These are phyloP conservation scores for Arabidopsis hybrid DNA, from an alignment of 441 rosid genomes.

Conservation along the genomic window DNA sequence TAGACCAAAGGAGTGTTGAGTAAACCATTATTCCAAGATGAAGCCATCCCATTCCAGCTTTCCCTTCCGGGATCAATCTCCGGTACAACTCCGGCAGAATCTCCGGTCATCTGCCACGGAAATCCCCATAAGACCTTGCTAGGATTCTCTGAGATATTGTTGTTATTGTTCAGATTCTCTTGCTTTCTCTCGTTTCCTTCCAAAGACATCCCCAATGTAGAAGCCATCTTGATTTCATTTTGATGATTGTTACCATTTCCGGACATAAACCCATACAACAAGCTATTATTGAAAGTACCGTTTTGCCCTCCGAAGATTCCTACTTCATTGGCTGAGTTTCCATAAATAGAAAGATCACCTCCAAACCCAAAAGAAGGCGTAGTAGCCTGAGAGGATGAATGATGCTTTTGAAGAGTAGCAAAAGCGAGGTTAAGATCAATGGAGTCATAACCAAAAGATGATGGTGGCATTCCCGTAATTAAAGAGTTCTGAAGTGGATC, in stretches of 20 bases:
- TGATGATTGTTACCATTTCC: slow-evolving; percentile 39
- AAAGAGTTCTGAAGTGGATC: slow-evolving; percentile 40
- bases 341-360: slow-evolving; percentile 52
- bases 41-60: slow-evolving; percentile 71
- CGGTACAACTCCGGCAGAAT: slow-evolving; percentile 40
- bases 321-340: slow-evolving; percentile 45
- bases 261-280: slow-evolving; percentile 48
- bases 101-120: slow-evolving; percentile 84
- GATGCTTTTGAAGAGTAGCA: slow-evolving; percentile 66
- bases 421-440: slow-evolving; percentile 72
- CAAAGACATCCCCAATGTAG: slow-evolving; percentile 26
- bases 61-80: slow-evolving; percentile 67
- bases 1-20: slow-evolving; percentile 79
- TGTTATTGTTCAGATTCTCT: slow-evolving; percentile 37
- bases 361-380: slow-evolving; percentile 49
- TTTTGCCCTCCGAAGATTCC: slow-evolving; percentile 55
- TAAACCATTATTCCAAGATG: slow-evolving; percentile 79
- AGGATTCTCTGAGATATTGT: slow-evolving; percentile 39
- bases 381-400: slow-evolving; percentile 52
- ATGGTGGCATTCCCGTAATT: slow-evolving; percentile 38
- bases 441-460: slow-evolving; percentile 55
- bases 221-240: slow-evolving; percentile 30
- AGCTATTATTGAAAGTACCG: slow-evolving; percentile 38
- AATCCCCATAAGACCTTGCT: slow-evolving; percentile 64
- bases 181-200: slow-evolving; percentile 35